Evolutionary conservation across 1,284 basidiomycete genomes (phyloP).

Genomic region (Cutaneotrichosporon spelunceum): DNA sequence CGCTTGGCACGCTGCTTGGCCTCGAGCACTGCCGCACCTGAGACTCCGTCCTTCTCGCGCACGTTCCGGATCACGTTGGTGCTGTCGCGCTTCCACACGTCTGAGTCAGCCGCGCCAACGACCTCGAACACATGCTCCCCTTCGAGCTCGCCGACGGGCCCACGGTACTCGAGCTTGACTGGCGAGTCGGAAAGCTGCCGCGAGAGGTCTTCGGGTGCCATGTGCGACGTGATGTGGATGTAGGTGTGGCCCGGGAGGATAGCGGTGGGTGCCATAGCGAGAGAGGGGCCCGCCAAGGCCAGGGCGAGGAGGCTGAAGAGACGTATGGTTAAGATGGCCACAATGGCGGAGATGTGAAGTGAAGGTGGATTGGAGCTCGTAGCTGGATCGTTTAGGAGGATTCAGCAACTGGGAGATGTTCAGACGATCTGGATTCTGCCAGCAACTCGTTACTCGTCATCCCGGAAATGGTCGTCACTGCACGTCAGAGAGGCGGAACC

Average conservation of each 20-base stretch:
- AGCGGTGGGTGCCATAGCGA: slow-evolving; percentile 17
- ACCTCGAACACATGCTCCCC: slow-evolving; percentile 45
- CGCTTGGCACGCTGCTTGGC: slow-evolving; percentile 40
- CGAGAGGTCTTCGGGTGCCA: slow-evolving; percentile 9
- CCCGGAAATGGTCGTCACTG: background rate
- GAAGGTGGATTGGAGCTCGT: background rate
- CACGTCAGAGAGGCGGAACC: slow-evolving; percentile 5
- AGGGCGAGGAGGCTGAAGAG: slow-evolving; percentile 4
- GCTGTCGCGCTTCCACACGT: slow-evolving; percentile 19
- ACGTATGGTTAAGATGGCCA: slow-evolving; percentile 15
- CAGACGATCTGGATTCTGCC: background rate
- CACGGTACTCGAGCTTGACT: slow-evolving; percentile 31
- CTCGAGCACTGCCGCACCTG: slow-evolving; percentile 33
- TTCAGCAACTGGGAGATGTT: slow-evolving; percentile 1
- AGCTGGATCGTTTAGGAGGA: background rate
- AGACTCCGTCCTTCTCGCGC: slow-evolving; percentile 32
- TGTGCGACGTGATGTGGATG: slow-evolving; percentile 37
- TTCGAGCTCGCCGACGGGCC: slow-evolving; percentile 44
- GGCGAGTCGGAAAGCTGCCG: background rate
- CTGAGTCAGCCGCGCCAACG: slow-evolving; percentile 7
- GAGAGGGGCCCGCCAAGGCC: slow-evolving; percentile 6
- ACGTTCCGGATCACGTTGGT: slow-evolving; percentile 24
- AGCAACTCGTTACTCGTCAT: background rate
- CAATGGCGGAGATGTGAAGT: background rate
- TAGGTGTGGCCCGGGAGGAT: slow-evolving; percentile 37